These are phyloP conservation scores for Moniliella sp. DNA, from an alignment of 1,284 basidiomycete species.

Conservation along the genomic window DNA sequence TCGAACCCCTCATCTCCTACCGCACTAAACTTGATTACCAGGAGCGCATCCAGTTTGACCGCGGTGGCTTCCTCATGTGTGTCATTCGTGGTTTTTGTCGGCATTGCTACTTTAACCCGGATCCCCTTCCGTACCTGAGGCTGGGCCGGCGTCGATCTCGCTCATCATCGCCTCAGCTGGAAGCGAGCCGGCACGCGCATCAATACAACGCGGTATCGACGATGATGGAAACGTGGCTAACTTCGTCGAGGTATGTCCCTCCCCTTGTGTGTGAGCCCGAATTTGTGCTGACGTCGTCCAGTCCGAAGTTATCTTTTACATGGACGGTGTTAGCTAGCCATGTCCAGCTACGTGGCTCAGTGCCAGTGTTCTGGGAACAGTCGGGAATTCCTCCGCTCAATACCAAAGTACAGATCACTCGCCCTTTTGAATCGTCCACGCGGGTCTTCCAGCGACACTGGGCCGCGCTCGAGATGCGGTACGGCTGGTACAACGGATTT, in stretches of 20 bases:
- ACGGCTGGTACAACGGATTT: slow-evolving; percentile 18
- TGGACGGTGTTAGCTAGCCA: slow-evolving; percentile 65
- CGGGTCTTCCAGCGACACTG: slow-evolving; percentile 90
- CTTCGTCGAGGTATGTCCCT: slow-evolving; percentile 49
- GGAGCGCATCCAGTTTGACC: slow-evolving; percentile 50
- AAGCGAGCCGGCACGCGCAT: slow-evolving; percentile 90
- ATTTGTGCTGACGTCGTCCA: too few relatives aligned
- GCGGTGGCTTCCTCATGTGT: slow-evolving; percentile 24
- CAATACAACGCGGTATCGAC: slow-evolving; percentile 85
- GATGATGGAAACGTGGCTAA: slow-evolving; percentile 93
- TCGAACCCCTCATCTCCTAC: slow-evolving; percentile 57
- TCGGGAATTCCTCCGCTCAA: slow-evolving; percentile 38
- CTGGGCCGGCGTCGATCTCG: slow-evolving; percentile 53
- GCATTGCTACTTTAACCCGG: too few relatives aligned
- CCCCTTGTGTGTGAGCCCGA: too few relatives aligned
- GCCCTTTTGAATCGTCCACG: slow-evolving; percentile 72
- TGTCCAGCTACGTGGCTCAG: slow-evolving; percentile 75
- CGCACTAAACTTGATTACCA: slow-evolving; percentile 48
- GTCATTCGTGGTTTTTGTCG: too few relatives aligned
- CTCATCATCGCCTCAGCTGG: slow-evolving; percentile 62
- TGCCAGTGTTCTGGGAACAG: slow-evolving; percentile 45
- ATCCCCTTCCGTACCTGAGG: too few relatives aligned
- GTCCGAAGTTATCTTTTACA: slow-evolving; percentile 75
- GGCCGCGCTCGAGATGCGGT: slow-evolving; percentile 42
- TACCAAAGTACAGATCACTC: slow-evolving; percentile 36